Percentiles rank a stretch among this genome's conserved stretches.
phyloP scores from a whole-genome alignment of 306 rosid species.

The Crataegus laevigata region DNA sequence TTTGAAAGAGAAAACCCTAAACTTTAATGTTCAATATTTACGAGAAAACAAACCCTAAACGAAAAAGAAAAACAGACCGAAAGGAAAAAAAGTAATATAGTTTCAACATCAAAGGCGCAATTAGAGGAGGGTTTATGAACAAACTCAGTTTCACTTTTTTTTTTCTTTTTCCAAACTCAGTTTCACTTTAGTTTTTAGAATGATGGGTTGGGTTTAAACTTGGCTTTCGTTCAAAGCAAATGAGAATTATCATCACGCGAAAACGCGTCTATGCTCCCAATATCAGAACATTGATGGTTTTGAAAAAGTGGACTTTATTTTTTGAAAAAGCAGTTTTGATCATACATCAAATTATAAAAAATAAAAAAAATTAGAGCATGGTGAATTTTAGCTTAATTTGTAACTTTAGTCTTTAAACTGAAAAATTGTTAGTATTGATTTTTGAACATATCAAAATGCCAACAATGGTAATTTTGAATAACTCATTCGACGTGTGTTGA shows the following conservation, averaged over 20 bases:
- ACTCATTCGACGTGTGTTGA: too few species aligned
- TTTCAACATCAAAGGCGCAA: conserved; percentile 19
- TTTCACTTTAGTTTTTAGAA: background rate
- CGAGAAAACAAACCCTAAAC: background rate
- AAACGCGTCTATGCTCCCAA: conserved; percentile 34
- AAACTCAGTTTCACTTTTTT: background rate
- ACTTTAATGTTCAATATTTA: background rate
- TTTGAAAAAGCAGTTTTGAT: background rate
- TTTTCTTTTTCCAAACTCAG: background rate
- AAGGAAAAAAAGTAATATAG: background rate
- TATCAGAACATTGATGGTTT: background rate
- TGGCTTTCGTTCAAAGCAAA: conserved; percentile 16
- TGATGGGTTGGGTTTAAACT: background rate
- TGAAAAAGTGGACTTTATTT: background rate
- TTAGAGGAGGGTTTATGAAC: conserved; percentile 1
- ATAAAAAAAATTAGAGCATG: background rate
- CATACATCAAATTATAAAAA: too few species aligned
- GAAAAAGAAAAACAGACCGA: background rate
- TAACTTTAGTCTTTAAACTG: too few species aligned
- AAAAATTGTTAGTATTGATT: background rate
- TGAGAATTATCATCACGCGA: conserved; percentile 17
- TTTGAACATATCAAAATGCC: background rate
- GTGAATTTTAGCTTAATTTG: too few species aligned
- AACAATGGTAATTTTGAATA: too few species aligned
- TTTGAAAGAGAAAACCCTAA: too few species aligned